Base-by-base conservation (phyloP, 257 asterid genomes). In the Plantago ovata region DNA sequence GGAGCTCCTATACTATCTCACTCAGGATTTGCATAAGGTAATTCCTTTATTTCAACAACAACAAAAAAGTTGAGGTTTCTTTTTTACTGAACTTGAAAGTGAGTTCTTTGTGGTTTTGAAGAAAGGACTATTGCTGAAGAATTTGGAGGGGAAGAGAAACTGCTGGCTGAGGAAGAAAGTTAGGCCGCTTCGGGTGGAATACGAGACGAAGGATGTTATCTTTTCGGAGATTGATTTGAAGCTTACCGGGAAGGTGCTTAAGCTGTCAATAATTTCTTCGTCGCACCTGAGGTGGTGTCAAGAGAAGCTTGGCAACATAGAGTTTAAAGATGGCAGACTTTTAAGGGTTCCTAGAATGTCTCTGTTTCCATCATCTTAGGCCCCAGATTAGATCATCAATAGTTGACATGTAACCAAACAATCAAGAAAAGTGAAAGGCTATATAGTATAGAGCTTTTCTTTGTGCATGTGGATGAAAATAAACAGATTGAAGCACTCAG, bases 231-330 rank as follows among this genome's bases (percentile, higher is more conserved):
- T 81, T 1, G 89, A 83, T n/a, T 43, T 81, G 69, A 77, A 73
- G 58, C 52, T 86, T 58, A 74, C 81, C 39, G 63, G 67, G 33
- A 77, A 44, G 67, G 65, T 79, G 48, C 86, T 81, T 0, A 67
- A 65, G 44, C 72, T 81, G 80, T 15, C 72, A 6, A 16, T 63
- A 18, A 53, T 86, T 59, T 71, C 82, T 8, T 60, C 56, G 1
- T 69, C 79, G 44, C 93, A 77, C 39, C 66, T 85, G 9, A 56
- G 71, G 21, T 85, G 95, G 92, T 83, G 95, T 64, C 74, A 58
- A 28, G 47, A 67, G n/a, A 85, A 81, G 79, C 83, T 85, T 7
- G 33, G 48, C 33, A 69, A 63, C 61, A 19, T 81, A 14, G 70
- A 70, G 22, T 69, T 81, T 46, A 48, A 39, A 58, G 58, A 74